A percentile compares a stretch with the other conserved stretches of the same genome.
Conservation (phyloP, 2,329 filamentous ascomycete species). For the Sporothrix phasma region DNA sequence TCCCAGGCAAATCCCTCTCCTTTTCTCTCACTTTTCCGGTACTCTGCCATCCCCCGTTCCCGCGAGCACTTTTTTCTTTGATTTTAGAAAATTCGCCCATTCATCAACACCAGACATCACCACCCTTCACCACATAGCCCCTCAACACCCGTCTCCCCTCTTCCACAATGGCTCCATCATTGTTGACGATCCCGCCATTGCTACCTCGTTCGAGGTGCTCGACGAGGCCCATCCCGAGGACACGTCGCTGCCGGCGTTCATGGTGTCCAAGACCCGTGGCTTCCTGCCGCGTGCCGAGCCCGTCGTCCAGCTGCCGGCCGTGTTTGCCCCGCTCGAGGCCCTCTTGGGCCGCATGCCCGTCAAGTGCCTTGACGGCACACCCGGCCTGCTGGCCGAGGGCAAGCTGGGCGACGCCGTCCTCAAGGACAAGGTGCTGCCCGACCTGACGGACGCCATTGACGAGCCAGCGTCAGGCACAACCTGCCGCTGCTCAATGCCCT, state of each 20-base stretch:
- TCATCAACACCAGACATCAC: not conserved
- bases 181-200: conserved; percentile 19
- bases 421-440: conserved; percentile 53
- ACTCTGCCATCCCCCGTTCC: not conserved
- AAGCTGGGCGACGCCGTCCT: conserved; percentile 66
- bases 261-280: conserved; percentile 65
- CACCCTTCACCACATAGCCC: not conserved
- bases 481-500: conserved; percentile 73
- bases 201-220: conserved; percentile 47
- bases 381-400: conserved; percentile 66
- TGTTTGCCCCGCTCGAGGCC: conserved; percentile 63
- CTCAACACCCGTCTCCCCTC: not conserved
- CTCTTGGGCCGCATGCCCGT: conserved; percentile 72
- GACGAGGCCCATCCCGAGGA: conserved; percentile 53
- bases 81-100: not conserved
- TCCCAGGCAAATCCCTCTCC: too few relatives aligned
- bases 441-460: conserved; percentile 64
- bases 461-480: conserved; percentile 54
- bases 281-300: conserved; percentile 63
- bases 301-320: conserved; percentile 53
- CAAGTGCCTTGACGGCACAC: conserved; percentile 58
- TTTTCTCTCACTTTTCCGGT: conserved; percentile 2
- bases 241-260: conserved; percentile 59
- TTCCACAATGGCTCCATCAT: conserved; percentile 34
- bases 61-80: not conserved